A percentile compares a stretch with the other conserved stretches of the same genome.
phyloP scores from a whole-genome alignment of 2,329 filamentous ascomycete genomes.

The Beauveria rudraprayagi region DNA sequence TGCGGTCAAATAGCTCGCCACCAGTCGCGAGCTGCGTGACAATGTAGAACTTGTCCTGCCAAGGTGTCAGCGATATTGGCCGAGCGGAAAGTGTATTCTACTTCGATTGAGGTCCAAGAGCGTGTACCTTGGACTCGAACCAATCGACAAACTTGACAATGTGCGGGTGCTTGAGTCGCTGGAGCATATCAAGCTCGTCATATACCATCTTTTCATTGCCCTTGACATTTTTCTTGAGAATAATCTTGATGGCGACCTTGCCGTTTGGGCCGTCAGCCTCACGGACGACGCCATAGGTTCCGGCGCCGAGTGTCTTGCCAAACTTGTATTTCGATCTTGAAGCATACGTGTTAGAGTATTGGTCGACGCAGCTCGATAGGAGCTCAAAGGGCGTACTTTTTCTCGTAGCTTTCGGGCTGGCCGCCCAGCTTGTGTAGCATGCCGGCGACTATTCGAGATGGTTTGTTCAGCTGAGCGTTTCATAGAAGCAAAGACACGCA shows the following conservation, averaged over 20 bases:
- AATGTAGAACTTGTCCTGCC: slow-evolving; percentile 97
- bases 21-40: slow-evolving; percentile 94
- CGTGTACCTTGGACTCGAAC: slow-evolving; percentile 88
- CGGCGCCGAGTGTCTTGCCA: slow-evolving; percentile 86
- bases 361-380: neutral
- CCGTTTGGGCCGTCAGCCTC: slow-evolving; percentile 80
- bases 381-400: slow-evolving; percentile 57
- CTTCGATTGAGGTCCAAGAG: neutral
- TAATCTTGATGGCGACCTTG: slow-evolving; percentile 96
- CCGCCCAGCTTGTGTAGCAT: slow-evolving; percentile 96
- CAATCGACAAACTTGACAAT: slow-evolving; percentile 97
- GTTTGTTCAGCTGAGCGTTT: neutral
- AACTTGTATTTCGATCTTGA: slow-evolving; percentile 78
- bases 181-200: slow-evolving; percentile 90
- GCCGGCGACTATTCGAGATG: slow-evolving; percentile 55
- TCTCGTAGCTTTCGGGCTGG: slow-evolving; percentile 97
- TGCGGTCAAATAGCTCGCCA: slow-evolving; percentile 94
- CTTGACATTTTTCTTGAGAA: slow-evolving; percentile 98
- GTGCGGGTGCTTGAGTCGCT: slow-evolving; percentile 83
- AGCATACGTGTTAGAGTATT: neutral
- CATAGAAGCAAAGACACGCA: neutral
- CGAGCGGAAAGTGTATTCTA: neutral
- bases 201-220: slow-evolving; percentile 98
- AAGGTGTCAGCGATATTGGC: neutral
- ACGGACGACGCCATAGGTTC: slow-evolving; percentile 96